Conservation (phyloP, 768 basidiomycete genomes). For the Phlebiopsis flavidoalba region DNA sequence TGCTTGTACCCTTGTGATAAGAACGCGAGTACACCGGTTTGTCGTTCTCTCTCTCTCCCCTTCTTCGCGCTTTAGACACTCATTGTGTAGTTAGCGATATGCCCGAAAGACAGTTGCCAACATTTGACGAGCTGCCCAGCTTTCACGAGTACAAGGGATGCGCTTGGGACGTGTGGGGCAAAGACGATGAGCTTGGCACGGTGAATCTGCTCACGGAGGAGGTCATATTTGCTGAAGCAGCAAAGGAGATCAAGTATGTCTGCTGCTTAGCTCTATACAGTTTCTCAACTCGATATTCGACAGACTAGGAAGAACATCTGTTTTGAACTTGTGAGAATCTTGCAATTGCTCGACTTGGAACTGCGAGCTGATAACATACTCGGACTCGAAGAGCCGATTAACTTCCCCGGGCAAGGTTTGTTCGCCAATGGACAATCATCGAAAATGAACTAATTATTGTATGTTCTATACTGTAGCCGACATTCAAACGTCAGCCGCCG, state of each 20-base stretch:
- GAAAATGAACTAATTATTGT: not conserved
- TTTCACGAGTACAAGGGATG: constrained; percentile 46
- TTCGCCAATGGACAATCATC: not conserved
- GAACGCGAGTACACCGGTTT: not conserved
- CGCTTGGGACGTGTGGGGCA: constrained; percentile 67
- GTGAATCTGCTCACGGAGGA: constrained; percentile 60
- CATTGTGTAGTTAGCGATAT: not conserved
- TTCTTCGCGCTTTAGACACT: not conserved
- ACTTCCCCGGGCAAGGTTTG: constrained; percentile 60
- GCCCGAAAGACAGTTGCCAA: constrained; percentile 27
- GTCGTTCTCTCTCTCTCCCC: not conserved
- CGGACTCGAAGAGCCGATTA: constrained; percentile 49
- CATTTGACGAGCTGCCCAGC: constrained; percentile 44
- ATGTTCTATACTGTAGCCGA: constrained; percentile 33
- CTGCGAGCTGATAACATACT: too few species aligned
- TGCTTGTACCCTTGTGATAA: not conserved
- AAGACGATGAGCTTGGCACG: constrained; percentile 61
- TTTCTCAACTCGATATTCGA: not conserved
- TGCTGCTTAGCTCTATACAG: not conserved
- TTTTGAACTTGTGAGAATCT: not conserved
- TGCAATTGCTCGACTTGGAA: not conserved
- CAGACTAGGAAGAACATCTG: not conserved
- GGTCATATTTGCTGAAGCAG: constrained; percentile 45
- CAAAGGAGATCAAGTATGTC: constrained; percentile 44
- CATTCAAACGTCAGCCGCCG: constrained; percentile 51